These are phyloP conservation scores for Flaveria robusta DNA, from an alignment of 129 eudicot genomes.

Conservation along the genomic window DNA sequence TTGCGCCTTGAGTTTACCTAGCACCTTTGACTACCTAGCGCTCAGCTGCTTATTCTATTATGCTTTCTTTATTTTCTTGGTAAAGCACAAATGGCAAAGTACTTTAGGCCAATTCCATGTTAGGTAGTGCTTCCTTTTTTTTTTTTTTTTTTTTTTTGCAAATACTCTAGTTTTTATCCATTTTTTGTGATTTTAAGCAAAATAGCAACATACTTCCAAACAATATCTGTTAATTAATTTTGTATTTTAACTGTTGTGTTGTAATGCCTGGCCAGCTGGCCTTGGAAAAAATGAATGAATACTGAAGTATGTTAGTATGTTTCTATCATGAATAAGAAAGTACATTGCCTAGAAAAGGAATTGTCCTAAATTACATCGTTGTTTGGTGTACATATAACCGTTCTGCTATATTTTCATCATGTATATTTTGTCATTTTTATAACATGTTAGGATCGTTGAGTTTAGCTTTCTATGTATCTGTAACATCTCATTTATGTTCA, in stretches of 20 bases:
- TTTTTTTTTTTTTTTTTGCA: not conserved
- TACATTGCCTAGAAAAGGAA: not conserved
- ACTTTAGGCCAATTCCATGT: not conserved
- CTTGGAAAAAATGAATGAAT: not conserved
- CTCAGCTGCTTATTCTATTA: not conserved
- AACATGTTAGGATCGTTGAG: not conserved
- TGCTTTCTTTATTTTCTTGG: not conserved
- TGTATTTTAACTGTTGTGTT: not conserved
- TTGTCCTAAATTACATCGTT: not conserved
- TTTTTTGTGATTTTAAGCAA: not conserved
- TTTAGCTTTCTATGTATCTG: not conserved
- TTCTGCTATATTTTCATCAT: not conserved
- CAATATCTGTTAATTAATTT: not conserved
- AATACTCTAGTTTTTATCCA: not conserved
- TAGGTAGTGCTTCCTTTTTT: too few species aligned
- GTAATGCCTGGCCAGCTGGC: not conserved
- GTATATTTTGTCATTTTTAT: too few species aligned
- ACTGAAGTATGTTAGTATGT: not conserved
- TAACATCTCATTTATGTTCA: not conserved
- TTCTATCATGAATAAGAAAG: not conserved
- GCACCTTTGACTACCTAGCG: too few species aligned
- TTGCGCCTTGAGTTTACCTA: too few species aligned
- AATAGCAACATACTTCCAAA: not conserved
- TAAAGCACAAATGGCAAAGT: not conserved
- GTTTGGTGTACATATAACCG: not conserved